Evolutionary conservation across 495 filamentous ascomycete species (phyloP).

Genomic region (Penicillium subrubescens): DNA sequence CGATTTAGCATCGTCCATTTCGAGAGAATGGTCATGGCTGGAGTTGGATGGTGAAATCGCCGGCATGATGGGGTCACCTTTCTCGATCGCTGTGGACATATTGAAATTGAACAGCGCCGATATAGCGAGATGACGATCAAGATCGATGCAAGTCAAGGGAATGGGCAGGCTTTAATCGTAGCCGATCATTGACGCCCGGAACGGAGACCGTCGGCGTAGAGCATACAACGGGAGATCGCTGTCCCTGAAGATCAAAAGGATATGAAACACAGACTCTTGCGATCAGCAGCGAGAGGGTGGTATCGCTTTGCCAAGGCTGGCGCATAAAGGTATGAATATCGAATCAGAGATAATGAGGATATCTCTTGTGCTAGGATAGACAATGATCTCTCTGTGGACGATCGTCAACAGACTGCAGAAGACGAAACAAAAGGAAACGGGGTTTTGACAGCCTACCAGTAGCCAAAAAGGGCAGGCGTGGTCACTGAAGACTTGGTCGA

Average conservation of each 20-base stretch:
- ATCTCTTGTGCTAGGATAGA: neutral
- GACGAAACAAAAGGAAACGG: neutral
- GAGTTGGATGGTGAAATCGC: constrained; percentile 1
- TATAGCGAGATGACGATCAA: neutral
- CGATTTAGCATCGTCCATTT: constrained; percentile 11
- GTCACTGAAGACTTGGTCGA: neutral
- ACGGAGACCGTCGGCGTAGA: neutral
- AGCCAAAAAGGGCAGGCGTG: constrained; percentile 11
- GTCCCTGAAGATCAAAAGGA: constrained; percentile 13
- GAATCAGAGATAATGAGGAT: neutral
- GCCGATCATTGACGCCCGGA: neutral
- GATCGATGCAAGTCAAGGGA: neutral
- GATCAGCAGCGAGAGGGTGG: neutral
- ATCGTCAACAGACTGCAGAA: neutral
- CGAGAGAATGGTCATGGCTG: constrained; percentile 7
- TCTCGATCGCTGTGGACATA: constrained; percentile 3
- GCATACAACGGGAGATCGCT: constrained; percentile 3
- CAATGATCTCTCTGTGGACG: neutral
- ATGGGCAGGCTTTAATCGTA: neutral
- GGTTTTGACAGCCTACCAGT: neutral
- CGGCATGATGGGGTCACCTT: constrained; percentile 1
- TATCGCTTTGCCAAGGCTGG: constrained; percentile 4
- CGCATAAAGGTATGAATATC: constrained; percentile 2
- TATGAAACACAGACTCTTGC: constrained; percentile 7
- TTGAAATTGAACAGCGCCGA: neutral